Evolutionary conservation across 2,329 filamentous ascomycete species (phyloP), one percentile per base, ranked within the genome.

Genomic region (Phialophora macrospora): DNA sequence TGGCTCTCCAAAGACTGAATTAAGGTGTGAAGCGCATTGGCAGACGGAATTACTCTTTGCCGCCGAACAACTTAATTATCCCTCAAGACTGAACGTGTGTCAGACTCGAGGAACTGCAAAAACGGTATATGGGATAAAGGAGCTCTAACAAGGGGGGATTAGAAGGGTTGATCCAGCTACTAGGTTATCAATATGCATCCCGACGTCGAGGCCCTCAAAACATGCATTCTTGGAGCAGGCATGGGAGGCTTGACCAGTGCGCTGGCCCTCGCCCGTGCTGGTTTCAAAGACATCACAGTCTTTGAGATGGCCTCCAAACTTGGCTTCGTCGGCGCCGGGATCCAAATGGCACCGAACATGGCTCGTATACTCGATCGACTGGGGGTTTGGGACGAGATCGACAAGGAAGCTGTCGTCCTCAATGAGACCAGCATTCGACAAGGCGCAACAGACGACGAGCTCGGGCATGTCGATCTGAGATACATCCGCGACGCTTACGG

Each of bases 301-400:
- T 94, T 88, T 75, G 91, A 94, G 75, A 85, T 83, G 41, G 90
- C 90, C 0, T 85, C 88, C 4, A 85, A 87, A 70, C 83, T 94
- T 3, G 91, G 91, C 4, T 94, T 94, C 72, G 90, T 94, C 0
- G 92, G 92, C 26, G 92, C 92, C 1, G 92, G 92, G 4, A 94
- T 95, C 70, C 92, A 96, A 75, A 82, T 94, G 64, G 90, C 91
- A 0, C 91, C 91, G 0, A 96, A 95, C 71, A 90, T 94, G 84
- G 88, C 88, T 3, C 85, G 90, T 1, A 90, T 95, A 8, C 82
- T 95, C 12, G 88, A 92, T 73, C 81, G 83, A 14, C 79, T 93
- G 46, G 91, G 88, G 9, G 89, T 90, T 65, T 94, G 91, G 90
- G 78, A 83, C 20, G 81, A 83, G 17, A 91, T 95, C 68, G 86